Percentiles rank a stretch among this genome's conserved stretches.
Evolutionary conservation across 2,329 filamentous ascomycete genomes (phyloP).

Genomic region (Exophiala spinifera): DNA sequence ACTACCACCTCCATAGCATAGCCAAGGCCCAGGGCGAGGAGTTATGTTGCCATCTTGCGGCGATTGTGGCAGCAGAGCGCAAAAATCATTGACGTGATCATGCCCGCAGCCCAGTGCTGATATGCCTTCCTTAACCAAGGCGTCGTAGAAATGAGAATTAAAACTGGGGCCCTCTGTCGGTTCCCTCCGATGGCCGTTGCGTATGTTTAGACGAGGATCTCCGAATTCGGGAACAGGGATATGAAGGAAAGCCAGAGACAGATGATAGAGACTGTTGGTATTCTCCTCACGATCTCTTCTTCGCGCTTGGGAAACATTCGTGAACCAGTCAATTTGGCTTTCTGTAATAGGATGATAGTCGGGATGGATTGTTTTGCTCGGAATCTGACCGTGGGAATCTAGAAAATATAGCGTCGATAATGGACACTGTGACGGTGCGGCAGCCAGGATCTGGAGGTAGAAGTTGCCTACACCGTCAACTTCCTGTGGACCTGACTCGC

Average conservation of each 20-base stretch:
- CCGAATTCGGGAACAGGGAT: constrained; percentile 34
- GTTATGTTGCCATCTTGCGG: constrained; percentile 23
- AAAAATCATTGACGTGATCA: constrained; percentile 37
- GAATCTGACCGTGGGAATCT: constrained; percentile 34
- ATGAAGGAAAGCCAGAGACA: constrained; percentile 33
- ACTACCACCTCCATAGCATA: constrained; percentile 33
- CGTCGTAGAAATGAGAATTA: constrained; percentile 35
- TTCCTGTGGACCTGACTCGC: constrained; percentile 11
- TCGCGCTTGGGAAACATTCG: constrained; percentile 29
- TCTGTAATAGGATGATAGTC: constrained; percentile 33
- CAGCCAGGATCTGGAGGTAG: constrained; percentile 21
- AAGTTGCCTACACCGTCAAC: constrained; percentile 34
- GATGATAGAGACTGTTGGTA: constrained; percentile 22
- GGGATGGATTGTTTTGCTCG: constrained; percentile 28
- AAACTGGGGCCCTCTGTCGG: constrained; percentile 32
- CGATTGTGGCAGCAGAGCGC: constrained; percentile 32
- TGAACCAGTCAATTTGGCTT: constrained; percentile 36
- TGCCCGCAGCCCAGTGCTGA: constrained; percentile 34
- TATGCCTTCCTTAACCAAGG: constrained; percentile 31
- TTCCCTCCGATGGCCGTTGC: constrained; percentile 31
- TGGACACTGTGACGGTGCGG: constrained; percentile 27
- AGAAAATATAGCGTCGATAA: constrained; percentile 33
- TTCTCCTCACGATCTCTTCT: constrained; percentile 26
- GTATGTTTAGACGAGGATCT: constrained; percentile 30
- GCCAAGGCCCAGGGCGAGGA: constrained; percentile 31